Evolutionary conservation across 2,329 filamentous ascomycete genomes (phyloP).

Genomic region (Furcasterigmium sp.): DNA sequence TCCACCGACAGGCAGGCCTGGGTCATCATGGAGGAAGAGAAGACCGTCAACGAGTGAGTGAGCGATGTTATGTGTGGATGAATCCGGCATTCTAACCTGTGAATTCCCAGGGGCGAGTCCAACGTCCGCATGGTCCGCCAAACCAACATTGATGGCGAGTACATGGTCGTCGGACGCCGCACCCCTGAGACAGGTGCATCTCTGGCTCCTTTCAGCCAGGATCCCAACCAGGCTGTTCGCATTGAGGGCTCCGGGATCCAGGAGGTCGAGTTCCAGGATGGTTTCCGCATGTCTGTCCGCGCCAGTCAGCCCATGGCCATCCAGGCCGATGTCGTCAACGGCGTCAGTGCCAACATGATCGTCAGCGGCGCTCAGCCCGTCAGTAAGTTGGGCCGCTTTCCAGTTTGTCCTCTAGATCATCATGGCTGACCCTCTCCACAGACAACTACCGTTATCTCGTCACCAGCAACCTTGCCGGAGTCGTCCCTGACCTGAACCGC

Average conservation of each 20-base stretch:
- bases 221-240: conserved; percentile 7
- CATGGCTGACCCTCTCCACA: background rate
- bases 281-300: conserved; percentile 15
- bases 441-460: conserved; percentile 17
- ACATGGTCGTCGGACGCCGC: conserved; percentile 14
- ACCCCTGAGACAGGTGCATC: conserved; percentile 12
- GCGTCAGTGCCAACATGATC: conserved; percentile 15
- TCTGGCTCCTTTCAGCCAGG: conserved; percentile 13
- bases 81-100: no score
- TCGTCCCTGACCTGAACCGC: conserved; percentile 11
- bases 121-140: conserved; percentile 16
- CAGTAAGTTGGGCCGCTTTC: conserved; percentile 7
- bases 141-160: conserved; percentile 15
- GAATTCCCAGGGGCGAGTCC: conserved; percentile 10
- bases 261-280: conserved; percentile 15
- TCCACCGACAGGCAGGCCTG: conserved; percentile 14
- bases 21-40: conserved; percentile 13
- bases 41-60: conserved; percentile 14
- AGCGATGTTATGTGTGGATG: no score
- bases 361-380: conserved; percentile 12
- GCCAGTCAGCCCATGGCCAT: conserved; percentile 16
- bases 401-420: background rate
- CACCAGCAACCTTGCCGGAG: conserved; percentile 14
- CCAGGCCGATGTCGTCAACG: conserved; percentile 14
- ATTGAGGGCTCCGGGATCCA: conserved; percentile 15